These are phyloP conservation scores for Phlyctochytrium bullatum DNA, from an alignment of 192 early-diverging fungal species.

Conservation along the genomic window DNA sequence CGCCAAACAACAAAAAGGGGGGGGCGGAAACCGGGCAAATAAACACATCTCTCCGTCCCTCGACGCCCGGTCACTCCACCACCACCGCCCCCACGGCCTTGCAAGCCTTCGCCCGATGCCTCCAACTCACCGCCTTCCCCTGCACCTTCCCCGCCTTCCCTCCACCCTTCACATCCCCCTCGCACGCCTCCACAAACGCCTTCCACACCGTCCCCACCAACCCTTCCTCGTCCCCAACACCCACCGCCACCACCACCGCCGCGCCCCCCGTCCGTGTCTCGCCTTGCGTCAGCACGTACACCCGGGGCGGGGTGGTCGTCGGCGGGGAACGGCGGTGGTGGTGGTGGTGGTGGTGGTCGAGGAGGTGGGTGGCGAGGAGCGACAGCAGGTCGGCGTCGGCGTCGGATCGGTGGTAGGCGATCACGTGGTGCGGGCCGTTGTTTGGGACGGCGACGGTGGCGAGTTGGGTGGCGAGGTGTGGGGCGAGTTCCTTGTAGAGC, in stretches of 20 bases:
- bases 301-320: background rate
- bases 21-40: no score
- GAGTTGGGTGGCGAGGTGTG: conserved; percentile 1
- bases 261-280: background rate
- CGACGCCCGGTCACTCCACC: no score
- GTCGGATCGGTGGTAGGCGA: conserved; percentile 13
- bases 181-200: background rate
- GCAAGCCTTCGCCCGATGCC: background rate
- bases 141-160: conserved; percentile 8
- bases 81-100: conserved; percentile 6
- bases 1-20: no score
- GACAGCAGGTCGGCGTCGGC: conserved; percentile 15
- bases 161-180: conserved; percentile 6
- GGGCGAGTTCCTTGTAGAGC: conserved; percentile 12
- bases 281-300: conserved; percentile 9
- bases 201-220: conserved; percentile 10
- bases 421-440: background rate
- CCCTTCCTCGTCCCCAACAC: background rate
- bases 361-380: background rate
- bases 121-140: conserved; percentile 11
- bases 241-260: conserved; percentile 3
- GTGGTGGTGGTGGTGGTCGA: background rate
- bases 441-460: background rate
- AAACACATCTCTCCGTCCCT: no score
- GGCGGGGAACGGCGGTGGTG: background rate